Base-by-base conservation (phyloP, 1,139 yeast species). In the Suhomyces terraborum region DNA sequence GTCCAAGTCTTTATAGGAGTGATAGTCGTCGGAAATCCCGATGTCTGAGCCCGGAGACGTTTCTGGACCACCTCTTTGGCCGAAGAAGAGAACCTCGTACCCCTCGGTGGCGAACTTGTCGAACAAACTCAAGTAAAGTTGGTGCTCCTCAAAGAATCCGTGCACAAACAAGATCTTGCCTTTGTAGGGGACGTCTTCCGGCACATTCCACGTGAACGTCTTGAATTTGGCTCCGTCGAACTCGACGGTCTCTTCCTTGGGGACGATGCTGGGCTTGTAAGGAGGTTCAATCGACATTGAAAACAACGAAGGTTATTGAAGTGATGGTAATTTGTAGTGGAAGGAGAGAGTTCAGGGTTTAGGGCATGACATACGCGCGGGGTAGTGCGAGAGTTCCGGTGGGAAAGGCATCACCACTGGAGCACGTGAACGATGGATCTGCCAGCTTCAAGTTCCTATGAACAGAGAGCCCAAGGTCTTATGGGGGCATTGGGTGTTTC, bases 51-150 rank as follows among this genome's bases (percentile, higher is more conserved):
- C 79, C 0, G 79, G 77, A 1, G 84, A 77, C 0, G 96, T 86
- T 41, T 73, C 75, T 4, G 96, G 97, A 8, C 91, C 82, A 1
- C 98, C 98, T 52, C 97, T 77, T 64, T 88, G 96, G 58, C 88
- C 96, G 59, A 80, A 91, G 51, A 79, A 79, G 55, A 84, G 82
- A 3, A 82, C 75, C 52, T 87, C 95, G 59, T 79, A 86, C 1
- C 97, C 97, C 4, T 56, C 52, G 22, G 58, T 59, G 1, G 82
- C 70, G 38, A 88, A 61, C 6, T 68, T 64, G 48, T 87, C 89
- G 61, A 82, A 80, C 33, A 79, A 61, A 41, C 79, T 77, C 32
- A 73, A 67, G 56, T 84, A 88, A 3, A 80, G 46, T 9, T 58
- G 56, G 8, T 79, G 67, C 45, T 75, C 77, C 57, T 91, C 98